Evolutionary conservation across 1,139 yeast species (phyloP).

Genomic region (Saccharomycopsis hybrid): DNA sequence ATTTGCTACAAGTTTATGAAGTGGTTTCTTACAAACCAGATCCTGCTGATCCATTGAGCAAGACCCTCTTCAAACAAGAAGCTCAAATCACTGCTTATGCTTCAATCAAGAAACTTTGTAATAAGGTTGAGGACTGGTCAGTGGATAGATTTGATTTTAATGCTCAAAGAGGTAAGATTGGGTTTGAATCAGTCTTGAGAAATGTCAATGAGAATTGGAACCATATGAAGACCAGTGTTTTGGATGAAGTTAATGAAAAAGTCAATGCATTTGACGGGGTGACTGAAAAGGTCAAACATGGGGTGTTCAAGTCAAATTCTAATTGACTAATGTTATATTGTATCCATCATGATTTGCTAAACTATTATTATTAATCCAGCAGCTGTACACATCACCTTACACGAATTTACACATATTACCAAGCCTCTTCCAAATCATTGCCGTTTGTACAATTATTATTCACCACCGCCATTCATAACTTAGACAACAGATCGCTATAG

Average conservation of each 20-base stretch:
- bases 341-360: no score
- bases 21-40: slow-evolving; percentile 77
- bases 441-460: no score
- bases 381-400: no score
- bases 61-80: slow-evolving; percentile 67
- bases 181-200: slow-evolving; percentile 71
- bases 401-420: no score
- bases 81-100: slow-evolving; percentile 90
- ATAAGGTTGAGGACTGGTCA: slow-evolving; percentile 87
- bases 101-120: slow-evolving; percentile 60
- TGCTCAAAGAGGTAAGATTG: slow-evolving; percentile 72
- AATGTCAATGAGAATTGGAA: slow-evolving; percentile 18
- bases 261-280: slow-evolving; percentile 15
- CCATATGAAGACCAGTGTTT: slow-evolving; percentile 10
- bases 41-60: slow-evolving; percentile 36
- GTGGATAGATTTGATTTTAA: slow-evolving; percentile 84
- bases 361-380: no score
- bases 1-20: slow-evolving; percentile 74
- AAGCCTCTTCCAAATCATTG: no score
- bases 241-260: slow-evolving; percentile 15
- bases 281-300: slow-evolving; percentile 18
- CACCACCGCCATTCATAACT: no score
- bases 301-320: slow-evolving; percentile 13
- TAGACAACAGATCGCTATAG: no score
- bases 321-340: no score